Percentiles rank a stretch among this genome's conserved stretches.
phyloP scores from a whole-genome alignment of 2,329 filamentous ascomycete species.

The Trichoderma brevicompactum region DNA sequence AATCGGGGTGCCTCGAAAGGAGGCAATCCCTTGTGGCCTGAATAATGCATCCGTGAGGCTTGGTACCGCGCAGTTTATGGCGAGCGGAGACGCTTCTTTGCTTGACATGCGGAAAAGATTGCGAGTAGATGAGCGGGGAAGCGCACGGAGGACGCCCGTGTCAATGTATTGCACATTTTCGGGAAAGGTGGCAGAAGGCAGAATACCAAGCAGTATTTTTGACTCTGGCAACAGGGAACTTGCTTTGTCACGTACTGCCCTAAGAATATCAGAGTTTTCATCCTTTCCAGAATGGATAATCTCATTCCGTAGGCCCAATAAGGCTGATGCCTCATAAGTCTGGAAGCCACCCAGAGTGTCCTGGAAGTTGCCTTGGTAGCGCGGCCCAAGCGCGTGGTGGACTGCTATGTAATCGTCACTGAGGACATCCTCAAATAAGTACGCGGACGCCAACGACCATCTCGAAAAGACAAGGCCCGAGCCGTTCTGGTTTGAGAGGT shows the following conservation, averaged over 20 bases:
- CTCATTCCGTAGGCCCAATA: constrained; percentile 89
- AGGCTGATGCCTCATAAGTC: constrained; percentile 91
- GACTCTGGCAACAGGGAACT: constrained; percentile 80
- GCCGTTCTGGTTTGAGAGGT: constrained; percentile 77
- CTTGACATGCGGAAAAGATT: constrained; percentile 52
- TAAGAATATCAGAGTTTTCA: constrained; percentile 87
- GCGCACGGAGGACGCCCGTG: constrained; percentile 72
- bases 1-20: constrained; percentile 82
- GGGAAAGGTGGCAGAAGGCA: constrained; percentile 78
- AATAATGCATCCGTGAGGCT: constrained; percentile 88
- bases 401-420: constrained; percentile 93
- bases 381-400: constrained; percentile 83
- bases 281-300: constrained; percentile 87
- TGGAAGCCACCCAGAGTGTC: constrained; percentile 95
- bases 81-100: constrained; percentile 69
- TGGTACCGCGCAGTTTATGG: constrained; percentile 85
- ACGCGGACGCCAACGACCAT: constrained; percentile 89
- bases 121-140: constrained; percentile 74
- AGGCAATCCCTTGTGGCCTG: constrained; percentile 76
- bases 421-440: constrained; percentile 83
- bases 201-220: constrained; percentile 80
- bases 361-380: constrained; percentile 95
- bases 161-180: constrained; percentile 81
- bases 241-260: constrained; percentile 84
- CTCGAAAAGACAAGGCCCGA: constrained; percentile 73